Percentiles rank a stretch among this genome's conserved stretches.
phyloP scores from a whole-genome alignment of 192 early-diverging fungal genomes.

The Coemansia sp. region DNA sequence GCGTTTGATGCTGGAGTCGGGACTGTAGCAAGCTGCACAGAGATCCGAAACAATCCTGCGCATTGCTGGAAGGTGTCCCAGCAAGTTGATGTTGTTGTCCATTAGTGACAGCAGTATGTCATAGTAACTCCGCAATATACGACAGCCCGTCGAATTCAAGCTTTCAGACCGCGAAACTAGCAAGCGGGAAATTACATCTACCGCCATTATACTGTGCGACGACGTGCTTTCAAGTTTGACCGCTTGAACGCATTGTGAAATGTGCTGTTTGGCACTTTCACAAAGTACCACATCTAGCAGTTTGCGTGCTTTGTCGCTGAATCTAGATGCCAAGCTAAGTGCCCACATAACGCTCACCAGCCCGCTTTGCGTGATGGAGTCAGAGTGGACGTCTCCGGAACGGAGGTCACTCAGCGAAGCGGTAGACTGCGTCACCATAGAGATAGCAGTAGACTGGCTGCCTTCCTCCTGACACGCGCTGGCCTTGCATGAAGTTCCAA shows the following conservation, averaged over 20 bases:
- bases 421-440: slow-evolving; percentile 15
- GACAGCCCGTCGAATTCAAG: slow-evolving; percentile 17
- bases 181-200: slow-evolving; percentile 38
- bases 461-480: slow-evolving; percentile 2
- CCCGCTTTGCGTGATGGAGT: slow-evolving; percentile 12
- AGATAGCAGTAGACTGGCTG: slow-evolving; percentile 10
- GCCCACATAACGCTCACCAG: slow-evolving; percentile 40
- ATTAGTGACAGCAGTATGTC: slow-evolving; percentile 19
- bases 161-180: slow-evolving; percentile 27
- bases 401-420: slow-evolving; percentile 25
- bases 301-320: slow-evolving; percentile 19
- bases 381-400: neutral
- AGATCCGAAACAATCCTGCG: slow-evolving; percentile 73
- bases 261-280: slow-evolving; percentile 35
- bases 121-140: slow-evolving; percentile 35
- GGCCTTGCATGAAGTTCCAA: slow-evolving; percentile 34
- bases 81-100: slow-evolving; percentile 7
- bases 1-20: slow-evolving; percentile 80
- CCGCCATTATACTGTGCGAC: neutral
- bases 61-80: slow-evolving; percentile 49
- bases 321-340: slow-evolving; percentile 33
- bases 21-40: slow-evolving; percentile 88
- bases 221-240: slow-evolving; percentile 6
- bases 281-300: slow-evolving; percentile 26
- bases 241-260: slow-evolving; percentile 26